These are phyloP conservation scores for Epichloe sp. DNA, from an alignment of 2,329 filamentous ascomycete genomes.

Conservation along the genomic window DNA sequence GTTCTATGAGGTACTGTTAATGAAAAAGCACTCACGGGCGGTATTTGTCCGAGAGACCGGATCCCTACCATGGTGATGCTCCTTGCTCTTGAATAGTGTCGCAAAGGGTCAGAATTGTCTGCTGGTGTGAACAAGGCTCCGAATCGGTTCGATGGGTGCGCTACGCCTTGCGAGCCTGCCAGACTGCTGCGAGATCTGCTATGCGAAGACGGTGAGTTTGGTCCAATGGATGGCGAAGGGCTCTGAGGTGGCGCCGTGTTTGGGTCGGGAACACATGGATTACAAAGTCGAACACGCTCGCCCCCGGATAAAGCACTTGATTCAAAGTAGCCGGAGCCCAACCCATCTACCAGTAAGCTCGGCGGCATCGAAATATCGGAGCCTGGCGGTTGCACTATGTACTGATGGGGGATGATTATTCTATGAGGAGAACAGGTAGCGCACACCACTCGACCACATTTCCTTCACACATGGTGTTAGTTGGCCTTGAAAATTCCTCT, in stretches of 20 bases:
- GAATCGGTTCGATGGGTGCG: conserved; percentile 19
- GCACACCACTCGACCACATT: conserved; percentile 90
- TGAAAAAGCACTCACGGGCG: background rate
- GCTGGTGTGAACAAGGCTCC: conserved; percentile 23
- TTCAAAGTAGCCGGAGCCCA: conserved; percentile 28
- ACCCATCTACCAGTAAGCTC: conserved; percentile 24
- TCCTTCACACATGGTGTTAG: conserved; percentile 33
- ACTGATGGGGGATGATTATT: conserved; percentile 88
- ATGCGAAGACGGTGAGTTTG: conserved; percentile 24
- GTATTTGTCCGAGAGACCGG: background rate
- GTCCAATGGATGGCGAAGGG: conserved; percentile 19
- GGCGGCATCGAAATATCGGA: conserved; percentile 25
- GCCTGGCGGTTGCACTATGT: conserved; percentile 68
- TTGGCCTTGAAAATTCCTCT: conserved; percentile 6
- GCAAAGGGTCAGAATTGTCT: conserved; percentile 22
- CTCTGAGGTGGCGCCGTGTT: conserved; percentile 43
- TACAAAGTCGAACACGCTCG: conserved; percentile 46
- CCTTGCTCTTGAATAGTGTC: conserved; percentile 22
- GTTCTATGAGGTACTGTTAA: conserved; percentile 5
- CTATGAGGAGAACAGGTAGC: conserved; percentile 81
- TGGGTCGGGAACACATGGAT: conserved; percentile 49
- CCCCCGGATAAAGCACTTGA: conserved; percentile 37
- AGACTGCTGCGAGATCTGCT: conserved; percentile 33
- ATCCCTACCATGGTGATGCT: conserved; percentile 38
- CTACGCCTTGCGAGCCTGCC: conserved; percentile 18